Conservation (phyloP, 2,329 filamentous ascomycete genomes). For the Epicoccum nigrum region DNA sequence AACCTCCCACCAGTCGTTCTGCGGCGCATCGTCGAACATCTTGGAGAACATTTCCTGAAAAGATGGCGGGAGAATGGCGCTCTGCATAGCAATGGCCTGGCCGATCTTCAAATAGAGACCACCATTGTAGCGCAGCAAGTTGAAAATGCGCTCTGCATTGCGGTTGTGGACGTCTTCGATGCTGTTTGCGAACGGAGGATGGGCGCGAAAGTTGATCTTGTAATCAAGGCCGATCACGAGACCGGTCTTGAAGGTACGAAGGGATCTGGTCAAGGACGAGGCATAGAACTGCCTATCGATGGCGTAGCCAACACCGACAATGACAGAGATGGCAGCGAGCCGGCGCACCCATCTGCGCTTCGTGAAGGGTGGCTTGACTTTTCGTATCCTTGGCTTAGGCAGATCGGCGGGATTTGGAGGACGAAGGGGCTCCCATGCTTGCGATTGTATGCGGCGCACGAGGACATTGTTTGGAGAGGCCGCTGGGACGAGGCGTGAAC, state of each 20-base stretch:
- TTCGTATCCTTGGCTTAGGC: constrained; percentile 57
- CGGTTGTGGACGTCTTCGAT: constrained; percentile 80
- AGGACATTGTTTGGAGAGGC: constrained; percentile 21
- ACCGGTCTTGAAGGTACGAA: constrained; percentile 81
- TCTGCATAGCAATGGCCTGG: constrained; percentile 98
- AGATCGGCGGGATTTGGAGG: constrained; percentile 82
- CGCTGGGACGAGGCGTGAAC: constrained; percentile 17
- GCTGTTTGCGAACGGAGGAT: constrained; percentile 75
- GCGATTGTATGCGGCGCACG: constrained; percentile 39
- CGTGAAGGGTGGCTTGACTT: constrained; percentile 73
- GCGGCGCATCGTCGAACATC: constrained; percentile 98
- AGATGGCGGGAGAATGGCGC: constrained; percentile 87
- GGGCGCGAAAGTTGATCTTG: constrained; percentile 90
- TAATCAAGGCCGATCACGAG: constrained; percentile 87
- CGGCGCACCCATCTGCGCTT: constrained; percentile 79
- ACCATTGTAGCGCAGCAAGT: constrained; percentile 83
- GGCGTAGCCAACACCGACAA: constrained; percentile 68
- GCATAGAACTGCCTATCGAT: constrained; percentile 79
- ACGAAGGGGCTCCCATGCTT: constrained; percentile 51
- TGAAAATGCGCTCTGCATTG: constrained; percentile 81
- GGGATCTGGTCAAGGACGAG: constrained; percentile 75
- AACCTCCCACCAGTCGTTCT: constrained; percentile 86
- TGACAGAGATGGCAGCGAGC: constrained; percentile 65
- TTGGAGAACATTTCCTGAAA: constrained; percentile 95
- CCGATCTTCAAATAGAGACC: constrained; percentile 97